Base-by-base conservation (phyloP, 1,284 basidiomycete genomes). In the Ustilago esculenta region DNA sequence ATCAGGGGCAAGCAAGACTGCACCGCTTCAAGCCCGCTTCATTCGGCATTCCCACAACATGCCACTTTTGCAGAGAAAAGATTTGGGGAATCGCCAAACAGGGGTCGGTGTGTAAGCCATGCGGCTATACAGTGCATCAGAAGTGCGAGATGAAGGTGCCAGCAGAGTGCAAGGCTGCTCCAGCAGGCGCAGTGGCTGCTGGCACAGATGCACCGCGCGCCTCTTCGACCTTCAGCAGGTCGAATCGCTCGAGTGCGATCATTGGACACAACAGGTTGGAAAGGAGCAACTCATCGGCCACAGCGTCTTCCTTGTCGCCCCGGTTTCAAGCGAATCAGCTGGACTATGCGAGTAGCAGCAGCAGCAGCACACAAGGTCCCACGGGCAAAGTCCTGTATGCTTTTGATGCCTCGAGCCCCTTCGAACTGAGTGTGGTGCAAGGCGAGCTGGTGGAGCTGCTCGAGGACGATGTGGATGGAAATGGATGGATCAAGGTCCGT, bases 131-230 rank as follows among this genome's bases (percentile, higher is more conserved):
- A 2, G 63, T 66, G 17, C 73, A 76, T 34, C 55, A 64, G 27
- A 76, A 76, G 60, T 76, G 73, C 54, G 71, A 76, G 70, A 57
- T 73, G 47, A 76, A 76, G 57, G 73, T 76, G 27, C 64, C 73
- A 3, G 64, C 73, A 0, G 56, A 76, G 29, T 76, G 73, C 53
- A 67, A 63, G 33, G 60, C 72, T n/a, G 49, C 56, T n/a, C 54
- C 59, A 4, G 44, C 41, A 10, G 29, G 29, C 17, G 36, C 40
- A 2, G 37, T 35, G 6, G 32, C 30, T 2, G 42, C 20, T 20
- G 41, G 44, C 8, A 11, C 32, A 23, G 45, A 39, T 27, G 29
- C 48, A n/a, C 24, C 36, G 4, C 37, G 44, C 6, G 18, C 17
- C 7, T 54, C 51, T 14, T 33, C 18, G 11, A 30, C 40, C 8